These are phyloP conservation scores for Monosporascus sp. DNA, from an alignment of 2,329 filamentous ascomycete genomes.

Conservation along the genomic window DNA sequence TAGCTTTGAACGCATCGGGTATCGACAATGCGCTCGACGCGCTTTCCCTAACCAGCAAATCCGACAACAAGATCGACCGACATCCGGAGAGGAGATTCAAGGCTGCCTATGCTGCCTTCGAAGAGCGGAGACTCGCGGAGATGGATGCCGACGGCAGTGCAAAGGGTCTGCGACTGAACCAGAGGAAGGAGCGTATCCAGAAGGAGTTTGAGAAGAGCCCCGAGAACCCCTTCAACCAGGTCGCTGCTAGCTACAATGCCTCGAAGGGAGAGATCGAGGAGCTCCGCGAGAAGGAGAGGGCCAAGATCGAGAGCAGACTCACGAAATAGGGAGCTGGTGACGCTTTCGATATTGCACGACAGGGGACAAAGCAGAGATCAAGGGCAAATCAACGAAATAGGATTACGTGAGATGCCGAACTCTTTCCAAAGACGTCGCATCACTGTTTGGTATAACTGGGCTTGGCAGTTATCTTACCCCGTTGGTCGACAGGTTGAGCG, in stretches of 20 bases:
- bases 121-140: slow-evolving; percentile 76
- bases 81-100: slow-evolving; percentile 86
- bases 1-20: slow-evolving; percentile 71
- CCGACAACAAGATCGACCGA: slow-evolving; percentile 69
- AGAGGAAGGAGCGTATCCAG: slow-evolving; percentile 75
- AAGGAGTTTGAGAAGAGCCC: slow-evolving; percentile 95
- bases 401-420: not conserved
- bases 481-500: too few species aligned
- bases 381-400: not conserved
- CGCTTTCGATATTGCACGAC: not conserved
- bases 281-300: slow-evolving; percentile 60
- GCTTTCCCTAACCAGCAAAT: slow-evolving; percentile 56
- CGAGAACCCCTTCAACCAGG: slow-evolving; percentile 94
- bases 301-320: slow-evolving; percentile 59
- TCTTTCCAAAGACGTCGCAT: too few species aligned
- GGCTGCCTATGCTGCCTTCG: slow-evolving; percentile 77
- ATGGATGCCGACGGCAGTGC: slow-evolving; percentile 75
- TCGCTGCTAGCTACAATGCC: slow-evolving; percentile 69
- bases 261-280: slow-evolving; percentile 69
- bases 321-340: not conserved
- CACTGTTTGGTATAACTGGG: too few species aligned
- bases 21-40: slow-evolving; percentile 94
- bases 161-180: slow-evolving; percentile 70
- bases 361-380: not conserved
- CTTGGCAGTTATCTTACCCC: too few species aligned